A percentile compares a stretch with the other conserved stretches of the same genome.
phyloP scores from a whole-genome alignment of 352 stramenopile species.

The Globisporangium nodosum region DNA sequence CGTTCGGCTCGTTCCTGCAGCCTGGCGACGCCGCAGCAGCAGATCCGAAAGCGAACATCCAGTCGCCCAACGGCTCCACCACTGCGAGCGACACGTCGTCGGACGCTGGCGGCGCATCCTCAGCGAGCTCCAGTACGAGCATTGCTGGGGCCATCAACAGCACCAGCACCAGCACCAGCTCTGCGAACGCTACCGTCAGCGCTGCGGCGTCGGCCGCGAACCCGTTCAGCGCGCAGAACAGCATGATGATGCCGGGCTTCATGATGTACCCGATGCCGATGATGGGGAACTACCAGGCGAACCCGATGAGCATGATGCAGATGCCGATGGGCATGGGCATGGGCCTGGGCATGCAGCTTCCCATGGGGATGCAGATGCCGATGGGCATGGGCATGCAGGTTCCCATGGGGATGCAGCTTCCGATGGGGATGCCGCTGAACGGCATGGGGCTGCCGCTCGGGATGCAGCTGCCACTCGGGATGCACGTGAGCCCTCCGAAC shows the following conservation, averaged over 20 bases:
- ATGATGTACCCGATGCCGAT: constrained; percentile 82
- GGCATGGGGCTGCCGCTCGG: constrained; percentile 23
- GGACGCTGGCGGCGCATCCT: constrained; percentile 1
- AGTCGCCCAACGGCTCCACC: constrained; percentile 9
- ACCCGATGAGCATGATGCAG: constrained; percentile 36
- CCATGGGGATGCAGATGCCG: constrained; percentile 30
- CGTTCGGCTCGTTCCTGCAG: constrained; percentile 8
- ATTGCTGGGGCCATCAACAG: background rate
- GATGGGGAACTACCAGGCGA: constrained; percentile 56
- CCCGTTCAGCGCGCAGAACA: constrained; percentile 17
- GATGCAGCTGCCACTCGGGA: constrained; percentile 24
- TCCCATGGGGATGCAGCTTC: constrained; percentile 15
- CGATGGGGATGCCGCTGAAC: constrained; percentile 22
- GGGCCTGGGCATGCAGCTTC: constrained; percentile 31
- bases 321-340: constrained; percentile 40
- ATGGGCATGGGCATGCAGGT: constrained; percentile 34
- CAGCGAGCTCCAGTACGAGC: background rate
- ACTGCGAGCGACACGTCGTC: constrained; percentile 12
- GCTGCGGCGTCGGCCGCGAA: background rate
- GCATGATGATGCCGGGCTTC: constrained; percentile 80
- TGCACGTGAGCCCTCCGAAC: constrained; percentile 8
- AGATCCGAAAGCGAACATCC: constrained; percentile 2
- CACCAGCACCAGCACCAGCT: constrained; percentile 10
- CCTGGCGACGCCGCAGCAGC: background rate
- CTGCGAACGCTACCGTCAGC: background rate